A percentile compares a stretch with the other conserved stretches of the same genome.
These are phyloP conservation scores for Mycena olivaceomarginata DNA, from an alignment of 768 basidiomycete species.

Conservation along the genomic window DNA sequence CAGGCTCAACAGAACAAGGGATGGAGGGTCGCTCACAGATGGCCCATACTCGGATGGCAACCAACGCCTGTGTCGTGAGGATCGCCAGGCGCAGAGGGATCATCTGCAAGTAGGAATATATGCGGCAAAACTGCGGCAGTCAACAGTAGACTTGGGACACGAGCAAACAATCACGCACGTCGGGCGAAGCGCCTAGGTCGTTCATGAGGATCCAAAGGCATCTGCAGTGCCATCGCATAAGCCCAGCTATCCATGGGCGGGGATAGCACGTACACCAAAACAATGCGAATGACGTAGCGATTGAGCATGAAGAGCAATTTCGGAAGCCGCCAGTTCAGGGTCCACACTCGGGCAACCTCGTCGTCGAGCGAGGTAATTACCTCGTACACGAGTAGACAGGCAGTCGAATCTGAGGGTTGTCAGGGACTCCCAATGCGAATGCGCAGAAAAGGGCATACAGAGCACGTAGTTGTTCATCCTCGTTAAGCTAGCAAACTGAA, in stretches of 20 bases:
- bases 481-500: background rate
- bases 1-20: background rate
- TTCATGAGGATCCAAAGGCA: constrained; percentile 14
- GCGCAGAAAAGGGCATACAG: background rate
- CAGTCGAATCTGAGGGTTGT: background rate
- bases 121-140: constrained; percentile 12
- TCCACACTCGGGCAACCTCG: constrained; percentile 21
- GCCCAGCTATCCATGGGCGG: background rate
- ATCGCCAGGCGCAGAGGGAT: constrained; percentile 29
- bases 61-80: constrained; percentile 26
- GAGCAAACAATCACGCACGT: background rate
- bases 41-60: constrained; percentile 27
- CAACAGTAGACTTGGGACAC: background rate
- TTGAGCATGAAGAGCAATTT: constrained; percentile 29
- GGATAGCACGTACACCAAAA: constrained; percentile 10
- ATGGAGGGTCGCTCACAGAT: background rate
- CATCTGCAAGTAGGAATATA: constrained; percentile 26
- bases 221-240: background rate
- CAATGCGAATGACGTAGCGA: constrained; percentile 21
- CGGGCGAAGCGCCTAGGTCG: constrained; percentile 2
- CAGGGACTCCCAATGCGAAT: background rate
- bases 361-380: constrained; percentile 17
- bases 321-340: constrained; percentile 16
- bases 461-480: background rate
- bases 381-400: constrained; percentile 17